phyloP scores from a whole-genome alignment of 2,329 filamentous ascomycete species.

The Anthostomella pinea region DNA sequence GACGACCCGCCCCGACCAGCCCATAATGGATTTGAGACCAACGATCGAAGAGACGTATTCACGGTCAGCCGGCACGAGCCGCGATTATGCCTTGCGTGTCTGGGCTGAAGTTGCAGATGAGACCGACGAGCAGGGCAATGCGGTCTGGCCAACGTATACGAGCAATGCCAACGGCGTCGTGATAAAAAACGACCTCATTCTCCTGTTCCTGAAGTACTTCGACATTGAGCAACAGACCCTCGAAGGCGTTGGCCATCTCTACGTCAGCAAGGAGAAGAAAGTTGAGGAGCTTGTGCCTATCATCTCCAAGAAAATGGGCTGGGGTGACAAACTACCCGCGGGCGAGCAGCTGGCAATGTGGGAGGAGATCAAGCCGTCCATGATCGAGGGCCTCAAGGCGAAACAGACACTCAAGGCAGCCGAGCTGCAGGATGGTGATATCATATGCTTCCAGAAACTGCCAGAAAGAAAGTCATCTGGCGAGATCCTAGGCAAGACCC shows the following conservation, averaged over 20 bases:
- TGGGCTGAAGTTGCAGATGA: slow-evolving; percentile 81
- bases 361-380: slow-evolving; percentile 97
- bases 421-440: slow-evolving; percentile 95
- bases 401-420: slow-evolving; percentile 87
- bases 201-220: slow-evolving; percentile 92
- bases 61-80: slow-evolving; percentile 48
- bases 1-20: slow-evolving; percentile 86
- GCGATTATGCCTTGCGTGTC: slow-evolving; percentile 73
- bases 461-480: slow-evolving; percentile 45
- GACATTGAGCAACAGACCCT: slow-evolving; percentile 74
- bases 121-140: slow-evolving; percentile 63
- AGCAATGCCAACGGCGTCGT: slow-evolving; percentile 55
- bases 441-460: slow-evolving; percentile 85
- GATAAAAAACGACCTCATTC: slow-evolving; percentile 62
- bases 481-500: slow-evolving; percentile 37
- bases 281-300: slow-evolving; percentile 77
- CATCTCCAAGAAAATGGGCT: slow-evolving; percentile 81
- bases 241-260: slow-evolving; percentile 76
- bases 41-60: slow-evolving; percentile 69
- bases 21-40: slow-evolving; percentile 73
- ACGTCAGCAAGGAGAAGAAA: slow-evolving; percentile 83
- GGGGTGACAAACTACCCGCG: slow-evolving; percentile 69
- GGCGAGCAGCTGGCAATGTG: slow-evolving; percentile 68
- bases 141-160: slow-evolving; percentile 67
- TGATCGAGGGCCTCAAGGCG: slow-evolving; percentile 92